Conservation (phyloP, 495 filamentous ascomycete species). For the Penicillium mononematosum region DNA sequence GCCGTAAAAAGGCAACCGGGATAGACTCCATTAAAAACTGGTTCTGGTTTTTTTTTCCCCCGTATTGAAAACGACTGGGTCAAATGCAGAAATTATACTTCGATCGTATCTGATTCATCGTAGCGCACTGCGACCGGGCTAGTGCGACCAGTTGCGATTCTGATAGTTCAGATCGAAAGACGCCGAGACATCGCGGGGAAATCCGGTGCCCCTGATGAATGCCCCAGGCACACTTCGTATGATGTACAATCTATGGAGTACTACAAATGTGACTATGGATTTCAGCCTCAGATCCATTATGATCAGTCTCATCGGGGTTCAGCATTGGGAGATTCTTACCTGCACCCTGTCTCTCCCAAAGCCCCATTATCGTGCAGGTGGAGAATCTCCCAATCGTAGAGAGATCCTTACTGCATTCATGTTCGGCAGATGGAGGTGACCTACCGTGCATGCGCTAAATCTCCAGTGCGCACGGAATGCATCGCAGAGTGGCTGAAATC, state of each 20-base stretch:
- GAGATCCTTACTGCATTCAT: constrained; percentile 14
- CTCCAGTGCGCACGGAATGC: constrained; percentile 25
- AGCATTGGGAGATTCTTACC: not conserved
- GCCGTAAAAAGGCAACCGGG: constrained; percentile 24
- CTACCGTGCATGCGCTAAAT: constrained; percentile 33
- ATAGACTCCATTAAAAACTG: constrained; percentile 3
- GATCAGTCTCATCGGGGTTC: not conserved
- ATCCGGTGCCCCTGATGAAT: constrained; percentile 4
- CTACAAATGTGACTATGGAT: not conserved
- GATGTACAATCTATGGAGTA: not conserved
- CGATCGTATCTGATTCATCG: constrained; percentile 17
- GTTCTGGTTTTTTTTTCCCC: constrained; percentile 3
- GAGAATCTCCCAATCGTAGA: not conserved
- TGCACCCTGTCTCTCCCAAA: not conserved
- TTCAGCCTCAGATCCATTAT: constrained; percentile 1
- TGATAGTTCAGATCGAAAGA: constrained; percentile 29
- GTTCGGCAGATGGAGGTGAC: constrained; percentile 25
- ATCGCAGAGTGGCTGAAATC: constrained; percentile 31
- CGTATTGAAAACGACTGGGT: constrained; percentile 13
- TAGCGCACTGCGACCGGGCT: constrained; percentile 20
- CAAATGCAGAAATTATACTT: constrained; percentile 17
- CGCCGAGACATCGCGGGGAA: constrained; percentile 21
- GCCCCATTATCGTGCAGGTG: not conserved
- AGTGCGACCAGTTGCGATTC: constrained; percentile 22
- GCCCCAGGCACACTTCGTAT: not conserved